Evolutionary conservation across 495 filamentous ascomycete genomes (phyloP).

Genomic region (Halenospora varia): DNA sequence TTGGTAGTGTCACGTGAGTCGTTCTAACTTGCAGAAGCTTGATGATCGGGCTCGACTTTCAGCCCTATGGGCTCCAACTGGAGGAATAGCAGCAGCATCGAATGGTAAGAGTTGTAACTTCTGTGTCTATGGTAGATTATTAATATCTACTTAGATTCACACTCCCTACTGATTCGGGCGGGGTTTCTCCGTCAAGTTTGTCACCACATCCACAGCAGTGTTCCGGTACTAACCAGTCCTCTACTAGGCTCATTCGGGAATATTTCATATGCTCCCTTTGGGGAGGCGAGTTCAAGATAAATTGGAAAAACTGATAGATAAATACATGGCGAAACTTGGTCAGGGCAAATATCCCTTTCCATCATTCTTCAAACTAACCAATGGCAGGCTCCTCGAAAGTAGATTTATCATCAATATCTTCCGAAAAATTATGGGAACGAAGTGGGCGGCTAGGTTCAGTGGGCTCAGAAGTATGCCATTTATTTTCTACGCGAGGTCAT

Average conservation of each 20-base stretch:
- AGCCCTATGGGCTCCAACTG: slow-evolving; percentile 72
- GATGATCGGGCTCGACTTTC: slow-evolving; percentile 64
- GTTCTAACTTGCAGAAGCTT: slow-evolving; percentile 26
- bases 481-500: not conserved
- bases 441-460: slow-evolving; percentile 36
- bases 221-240: too few species aligned
- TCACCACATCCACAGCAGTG: too few species aligned
- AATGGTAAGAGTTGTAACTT: slow-evolving; percentile 38
- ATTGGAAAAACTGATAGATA: slow-evolving; percentile 78
- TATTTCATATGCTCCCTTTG: slow-evolving; percentile 93
- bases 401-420: slow-evolving; percentile 82
- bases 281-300: slow-evolving; percentile 87
- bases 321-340: slow-evolving; percentile 81
- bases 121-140: not conserved
- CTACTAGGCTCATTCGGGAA: slow-evolving; percentile 80
- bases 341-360: slow-evolving; percentile 20
- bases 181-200: slow-evolving; percentile 76
- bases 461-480: slow-evolving; percentile 40
- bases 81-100: slow-evolving; percentile 58
- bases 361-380: slow-evolving; percentile 21
- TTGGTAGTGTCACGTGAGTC: not conserved
- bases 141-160: slow-evolving; percentile 51
- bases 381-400: slow-evolving; percentile 76
- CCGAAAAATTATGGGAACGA: slow-evolving; percentile 77
- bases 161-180: slow-evolving; percentile 69